phyloP scores from a whole-genome alignment of 768 basidiomycete genomes.

The Mycena belliarum region DNA sequence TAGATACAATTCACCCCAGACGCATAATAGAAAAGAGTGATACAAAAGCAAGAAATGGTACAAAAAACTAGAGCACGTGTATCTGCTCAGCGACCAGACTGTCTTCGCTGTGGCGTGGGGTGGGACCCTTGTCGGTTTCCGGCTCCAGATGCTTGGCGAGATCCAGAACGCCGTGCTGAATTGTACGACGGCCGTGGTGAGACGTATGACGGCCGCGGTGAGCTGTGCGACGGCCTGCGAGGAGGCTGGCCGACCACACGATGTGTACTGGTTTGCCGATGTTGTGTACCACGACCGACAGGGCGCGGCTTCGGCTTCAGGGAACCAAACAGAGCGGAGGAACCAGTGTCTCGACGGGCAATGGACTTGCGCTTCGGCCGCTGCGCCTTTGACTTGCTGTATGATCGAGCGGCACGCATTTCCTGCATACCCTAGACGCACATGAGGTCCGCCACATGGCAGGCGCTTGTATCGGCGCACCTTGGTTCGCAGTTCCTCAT shows the following conservation, averaged over 20 bases:
- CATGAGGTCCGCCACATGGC: constrained; percentile 1
- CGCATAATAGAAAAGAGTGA: neutral
- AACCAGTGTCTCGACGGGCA: constrained; percentile 19
- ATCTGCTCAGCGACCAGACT: constrained; percentile 6
- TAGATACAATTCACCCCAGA: neutral
- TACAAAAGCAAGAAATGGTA: no score
- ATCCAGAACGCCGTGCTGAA: neutral
- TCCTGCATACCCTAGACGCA: constrained; percentile 60
- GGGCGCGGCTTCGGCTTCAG: constrained; percentile 19
- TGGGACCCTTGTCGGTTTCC: constrained; percentile 2
- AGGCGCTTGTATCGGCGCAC: constrained; percentile 26
- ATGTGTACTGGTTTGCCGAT: constrained; percentile 20
- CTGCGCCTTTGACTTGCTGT: constrained; percentile 22
- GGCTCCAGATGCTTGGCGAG: neutral
- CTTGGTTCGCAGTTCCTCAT: constrained; percentile 57
- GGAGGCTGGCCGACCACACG: constrained; percentile 21
- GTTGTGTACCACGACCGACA: constrained; percentile 11
- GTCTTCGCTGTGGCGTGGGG: constrained; percentile 12
- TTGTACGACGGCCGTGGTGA: neutral
- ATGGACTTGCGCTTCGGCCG: constrained; percentile 20
- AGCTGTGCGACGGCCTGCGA: constrained; percentile 12
- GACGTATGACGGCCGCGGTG: neutral
- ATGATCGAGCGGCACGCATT: constrained; percentile 55
- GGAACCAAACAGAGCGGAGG: constrained; percentile 22
- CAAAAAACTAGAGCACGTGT: neutral